A percentile compares a stretch with the other conserved stretches of the same genome.
Evolutionary conservation across 257 asterid genomes (phyloP).

Genomic region (Plantago major): DNA sequence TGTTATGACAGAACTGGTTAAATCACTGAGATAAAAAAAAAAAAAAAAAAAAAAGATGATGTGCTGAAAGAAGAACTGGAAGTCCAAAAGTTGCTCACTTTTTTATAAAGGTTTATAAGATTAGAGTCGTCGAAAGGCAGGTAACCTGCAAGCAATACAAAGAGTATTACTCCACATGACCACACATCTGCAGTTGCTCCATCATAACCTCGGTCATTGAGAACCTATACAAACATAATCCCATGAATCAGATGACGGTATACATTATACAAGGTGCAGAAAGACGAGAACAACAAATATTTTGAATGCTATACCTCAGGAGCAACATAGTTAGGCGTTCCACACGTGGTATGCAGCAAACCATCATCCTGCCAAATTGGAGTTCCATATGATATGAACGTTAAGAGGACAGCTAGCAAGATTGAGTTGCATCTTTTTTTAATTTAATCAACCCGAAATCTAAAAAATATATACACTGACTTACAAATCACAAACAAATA

Average conservation of each 20-base stretch:
- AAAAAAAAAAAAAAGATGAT: conserved; percentile 12
- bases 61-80: background rate
- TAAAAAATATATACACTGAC: background rate
- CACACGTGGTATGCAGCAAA: conserved; percentile 91
- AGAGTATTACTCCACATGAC: conserved; percentile 96
- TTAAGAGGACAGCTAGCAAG: background rate
- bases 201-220: conserved; percentile 85
- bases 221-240: conserved; percentile 45
- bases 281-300: background rate
- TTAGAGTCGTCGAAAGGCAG: conserved; percentile 94
- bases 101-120: conserved; percentile 79
- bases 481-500: too few species aligned
- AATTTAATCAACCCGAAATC: background rate
- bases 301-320: conserved; percentile 62
- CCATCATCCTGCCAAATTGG: conserved; percentile 72
- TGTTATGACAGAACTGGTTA: conserved; percentile 15
- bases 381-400: background rate
- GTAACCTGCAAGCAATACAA: conserved; percentile 96
- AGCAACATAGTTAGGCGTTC: conserved; percentile 96
- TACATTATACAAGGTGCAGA: conserved; percentile 2
- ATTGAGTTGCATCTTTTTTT: too few species aligned
- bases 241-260: conserved; percentile 13
- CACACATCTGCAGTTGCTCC: conserved; percentile 96
- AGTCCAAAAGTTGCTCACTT: conserved; percentile 48
- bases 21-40: conserved; percentile 12